Conservation (phyloP, 441 rosid species). For the Francoa sonchifolia region DNA sequence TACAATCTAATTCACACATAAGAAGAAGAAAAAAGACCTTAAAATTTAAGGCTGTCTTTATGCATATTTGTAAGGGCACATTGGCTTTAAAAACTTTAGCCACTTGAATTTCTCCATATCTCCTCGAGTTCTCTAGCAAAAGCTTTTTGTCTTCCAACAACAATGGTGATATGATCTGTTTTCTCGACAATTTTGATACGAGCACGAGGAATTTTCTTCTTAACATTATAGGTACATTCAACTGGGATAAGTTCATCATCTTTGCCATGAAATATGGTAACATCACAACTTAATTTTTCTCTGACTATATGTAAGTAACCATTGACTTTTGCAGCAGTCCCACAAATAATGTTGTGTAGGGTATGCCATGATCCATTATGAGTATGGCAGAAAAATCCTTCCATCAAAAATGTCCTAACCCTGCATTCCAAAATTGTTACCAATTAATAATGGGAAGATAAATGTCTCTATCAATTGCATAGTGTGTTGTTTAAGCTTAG, state of each 20-base stretch:
- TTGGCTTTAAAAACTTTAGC: conserved; percentile 2
- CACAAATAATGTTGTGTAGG: conserved; percentile 85
- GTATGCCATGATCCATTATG: conserved; percentile 96
- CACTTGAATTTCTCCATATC: conserved; percentile 51
- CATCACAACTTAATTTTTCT: conserved; percentile 47
- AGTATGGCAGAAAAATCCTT: conserved; percentile 89
- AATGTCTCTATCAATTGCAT: conserved; percentile 8
- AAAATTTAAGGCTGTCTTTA: conserved; percentile 2
- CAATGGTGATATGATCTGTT: conserved; percentile 83
- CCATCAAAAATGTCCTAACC: conserved; percentile 63
- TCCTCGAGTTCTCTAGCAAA: conserved; percentile 79
- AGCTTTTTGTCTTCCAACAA: conserved; percentile 65
- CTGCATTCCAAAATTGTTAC: conserved; percentile 23
- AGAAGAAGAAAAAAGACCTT: conserved; percentile 2
- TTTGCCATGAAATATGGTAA: conserved; percentile 58
- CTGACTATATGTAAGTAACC: conserved; percentile 51
- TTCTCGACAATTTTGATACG: conserved; percentile 49
- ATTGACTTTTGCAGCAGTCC: conserved; percentile 72
- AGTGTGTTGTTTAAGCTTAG: too few relatives aligned
- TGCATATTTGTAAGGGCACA: background rate
- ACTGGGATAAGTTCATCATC: conserved; percentile 76
- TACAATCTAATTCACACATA: conserved; percentile 9
- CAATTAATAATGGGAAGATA: too few relatives aligned
- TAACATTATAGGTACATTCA: conserved; percentile 67
- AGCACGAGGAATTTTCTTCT: conserved; percentile 52